Evolutionary conservation across 2,329 filamentous ascomycete species (phyloP).

Genomic region (Curvularia sp.): DNA sequence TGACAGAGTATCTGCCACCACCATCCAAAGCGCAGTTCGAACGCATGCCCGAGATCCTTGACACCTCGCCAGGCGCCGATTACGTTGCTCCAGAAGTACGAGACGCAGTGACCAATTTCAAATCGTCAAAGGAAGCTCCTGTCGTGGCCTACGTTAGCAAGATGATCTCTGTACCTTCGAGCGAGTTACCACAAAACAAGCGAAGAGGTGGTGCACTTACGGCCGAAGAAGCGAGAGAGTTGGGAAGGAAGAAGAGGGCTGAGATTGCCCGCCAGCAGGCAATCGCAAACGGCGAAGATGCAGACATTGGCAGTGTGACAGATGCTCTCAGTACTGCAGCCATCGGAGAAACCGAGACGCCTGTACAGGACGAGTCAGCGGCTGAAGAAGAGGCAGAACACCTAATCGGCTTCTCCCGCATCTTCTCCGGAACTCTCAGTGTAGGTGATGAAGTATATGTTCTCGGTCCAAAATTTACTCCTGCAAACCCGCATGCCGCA

Average conservation of each 20-base stretch:
- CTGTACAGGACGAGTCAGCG: conserved; percentile 50
- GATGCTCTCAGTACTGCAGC: conserved; percentile 68
- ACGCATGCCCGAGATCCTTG: conserved; percentile 79
- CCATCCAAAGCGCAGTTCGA: conserved; percentile 80
- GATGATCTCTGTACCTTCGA: conserved; percentile 94
- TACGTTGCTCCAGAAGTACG: conserved; percentile 73
- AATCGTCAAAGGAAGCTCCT: conserved; percentile 72
- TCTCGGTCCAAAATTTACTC: conserved; percentile 90
- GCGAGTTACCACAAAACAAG: conserved; percentile 88
- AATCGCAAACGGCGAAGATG: conserved; percentile 51
- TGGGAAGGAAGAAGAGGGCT: conserved; percentile 86
- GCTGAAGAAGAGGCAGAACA: conserved; percentile 79
- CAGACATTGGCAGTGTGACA: conserved; percentile 62
- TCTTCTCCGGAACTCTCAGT: conserved; percentile 88
- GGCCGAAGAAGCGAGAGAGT: conserved; percentile 86
- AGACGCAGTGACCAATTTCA: conserved; percentile 84
- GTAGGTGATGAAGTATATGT: conserved; percentile 93
- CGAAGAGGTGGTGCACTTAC: conserved; percentile 72
- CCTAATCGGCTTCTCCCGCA: conserved; percentile 90
- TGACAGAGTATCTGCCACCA: conserved; percentile 89
- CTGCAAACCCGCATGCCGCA: conserved; percentile 72
- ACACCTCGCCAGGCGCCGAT: conserved; percentile 77
- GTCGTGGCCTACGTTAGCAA: conserved; percentile 97
- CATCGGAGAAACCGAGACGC: conserved; percentile 55
- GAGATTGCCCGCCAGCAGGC: conserved; percentile 84